phyloP scores from a whole-genome alignment of 2,329 filamentous ascomycete species.

The Lojkania enalia region DNA sequence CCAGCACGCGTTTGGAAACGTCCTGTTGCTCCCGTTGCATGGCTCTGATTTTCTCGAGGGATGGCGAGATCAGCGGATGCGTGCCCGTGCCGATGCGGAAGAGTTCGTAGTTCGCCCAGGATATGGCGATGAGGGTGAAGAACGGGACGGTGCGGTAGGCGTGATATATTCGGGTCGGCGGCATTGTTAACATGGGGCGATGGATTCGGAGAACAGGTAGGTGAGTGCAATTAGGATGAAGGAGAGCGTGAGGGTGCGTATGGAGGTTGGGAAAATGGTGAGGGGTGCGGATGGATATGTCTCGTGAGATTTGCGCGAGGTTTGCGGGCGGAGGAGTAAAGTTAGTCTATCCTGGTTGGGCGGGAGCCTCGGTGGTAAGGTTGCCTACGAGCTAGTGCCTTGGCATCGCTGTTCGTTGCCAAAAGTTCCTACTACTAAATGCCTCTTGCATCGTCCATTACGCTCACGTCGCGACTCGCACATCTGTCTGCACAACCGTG shows the following conservation, averaged over 20 bases:
- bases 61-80: slow-evolving; percentile 30
- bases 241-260: too few species aligned
- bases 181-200: too few species aligned
- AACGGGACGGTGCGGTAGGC: neutral
- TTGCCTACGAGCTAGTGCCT: neutral
- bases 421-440: slow-evolving; percentile 1
- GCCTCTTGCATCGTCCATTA: neutral
- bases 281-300: neutral
- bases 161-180: too few species aligned
- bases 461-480: neutral
- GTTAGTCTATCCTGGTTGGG: neutral
- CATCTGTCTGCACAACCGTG: neutral
- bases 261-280: neutral
- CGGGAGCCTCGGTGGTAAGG: too few species aligned
- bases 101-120: slow-evolving; percentile 28
- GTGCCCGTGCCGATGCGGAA: slow-evolving; percentile 32
- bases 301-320: neutral
- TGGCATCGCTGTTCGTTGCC: neutral
- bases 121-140: slow-evolving; percentile 11
- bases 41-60: neutral
- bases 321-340: neutral
- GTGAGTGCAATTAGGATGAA: too few species aligned
- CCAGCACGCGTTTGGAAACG: too few species aligned
- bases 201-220: too few species aligned
- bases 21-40: too few species aligned